Base-by-base conservation (phyloP, 768 basidiomycete species). In the Trametes cinnabarina region DNA sequence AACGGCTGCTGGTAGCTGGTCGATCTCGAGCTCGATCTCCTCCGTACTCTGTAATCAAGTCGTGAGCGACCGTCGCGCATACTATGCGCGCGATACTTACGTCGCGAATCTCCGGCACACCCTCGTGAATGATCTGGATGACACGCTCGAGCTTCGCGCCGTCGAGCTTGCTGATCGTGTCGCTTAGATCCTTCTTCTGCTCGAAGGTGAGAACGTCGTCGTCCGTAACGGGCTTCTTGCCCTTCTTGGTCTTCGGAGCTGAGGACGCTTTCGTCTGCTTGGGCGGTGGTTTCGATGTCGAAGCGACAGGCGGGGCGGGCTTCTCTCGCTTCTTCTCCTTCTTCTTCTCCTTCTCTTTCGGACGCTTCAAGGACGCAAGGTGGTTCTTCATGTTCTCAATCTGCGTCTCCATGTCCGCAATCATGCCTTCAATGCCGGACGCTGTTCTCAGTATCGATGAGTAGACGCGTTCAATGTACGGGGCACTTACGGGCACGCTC, bases 11-110 rank as follows among this genome's bases (percentile, higher is more conserved):
- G 97, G 95, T 30, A 99, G 78, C 39, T 85, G 77, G 69, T 98
- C 97, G 68, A 99, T 98, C 74, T 99, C 97, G 41, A 99, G 84
- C 72, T 99, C 97, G 68, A 99, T 98, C 77, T 99, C 97, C 73
- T 98, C 94, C 44, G 89, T 90, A 72, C 92, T 94, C 92, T 94
- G n/a, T 15, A 76, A 25, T 52, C 22, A 46, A 58, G 55, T 58
- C 8, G 32, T 28, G n/a, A 28, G 59, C 41, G 19, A 60, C 30
- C 54, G 35, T 34, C 32, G 20, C 8, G 23, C 32, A 7, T 1
- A 8, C 23, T 1, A 23, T 4, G 47, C 4, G 25, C 50, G 11
- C 8, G 0, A 3, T 6, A 79, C 94, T 76, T 72, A 97, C 95
- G 68, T 94, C 91, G 70, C 93, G 85, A 56, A 98, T 90, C 68